A percentile compares a stretch with the other conserved stretches of the same genome.
Evolutionary conservation across 2,329 filamentous ascomycete species (phyloP).

Genomic region (Plenodomus lindquistii): DNA sequence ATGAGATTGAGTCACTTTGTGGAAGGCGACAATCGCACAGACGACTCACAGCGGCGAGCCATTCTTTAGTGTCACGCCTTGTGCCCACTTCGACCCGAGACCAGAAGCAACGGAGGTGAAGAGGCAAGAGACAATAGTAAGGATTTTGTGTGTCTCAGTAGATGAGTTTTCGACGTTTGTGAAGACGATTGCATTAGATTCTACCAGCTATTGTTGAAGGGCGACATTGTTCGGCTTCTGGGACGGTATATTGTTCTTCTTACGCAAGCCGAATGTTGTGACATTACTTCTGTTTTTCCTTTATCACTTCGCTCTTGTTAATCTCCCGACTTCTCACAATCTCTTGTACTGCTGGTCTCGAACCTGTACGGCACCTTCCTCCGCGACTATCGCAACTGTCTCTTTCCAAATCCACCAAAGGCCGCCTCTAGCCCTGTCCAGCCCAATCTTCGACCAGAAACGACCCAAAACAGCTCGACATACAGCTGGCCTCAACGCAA

Average conservation of each 20-base stretch:
- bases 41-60: conserved; percentile 1
- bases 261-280: not conserved
- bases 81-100: conserved; percentile 3
- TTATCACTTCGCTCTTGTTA: conserved; percentile 5
- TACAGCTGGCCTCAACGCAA: not conserved
- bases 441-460: not conserved
- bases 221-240: conserved; percentile 11
- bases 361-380: not conserved
- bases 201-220: not conserved
- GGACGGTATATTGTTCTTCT: not conserved
- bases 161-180: conserved; percentile 1
- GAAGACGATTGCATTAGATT: not conserved
- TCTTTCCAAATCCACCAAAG: not conserved
- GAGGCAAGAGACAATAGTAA: conserved; percentile 28
- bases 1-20: not conserved
- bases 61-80: conserved; percentile 10
- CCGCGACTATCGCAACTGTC: not conserved
- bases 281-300: not conserved
- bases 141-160: conserved; percentile 10
- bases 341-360: conserved; percentile 1
- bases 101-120: conserved; percentile 7
- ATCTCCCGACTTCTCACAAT: not conserved
- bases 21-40: conserved; percentile 18
- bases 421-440: not conserved
- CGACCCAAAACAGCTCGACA: not conserved